Evolutionary conservation across 2,329 filamentous ascomycete genomes (phyloP), one percentile per base, ranked within the genome.

Genomic region (Colletotrichum sp.): DNA sequence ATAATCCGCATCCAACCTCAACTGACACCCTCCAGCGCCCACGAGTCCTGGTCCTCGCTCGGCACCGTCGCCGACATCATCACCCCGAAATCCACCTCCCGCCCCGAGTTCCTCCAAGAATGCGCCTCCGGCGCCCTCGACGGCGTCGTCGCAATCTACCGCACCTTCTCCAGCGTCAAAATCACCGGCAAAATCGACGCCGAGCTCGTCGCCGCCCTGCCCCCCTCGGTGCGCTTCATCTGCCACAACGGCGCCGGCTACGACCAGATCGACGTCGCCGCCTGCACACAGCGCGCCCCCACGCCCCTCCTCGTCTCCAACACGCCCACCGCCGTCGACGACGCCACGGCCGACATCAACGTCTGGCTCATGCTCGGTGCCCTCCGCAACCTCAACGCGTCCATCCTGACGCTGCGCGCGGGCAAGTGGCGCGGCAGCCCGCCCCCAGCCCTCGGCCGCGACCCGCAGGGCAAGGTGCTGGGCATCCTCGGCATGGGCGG

Each of bases 401-500:
- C 91, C 67, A 94, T 97, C 88, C 81, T 89, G 6, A 88, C 90
- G 15, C 88, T 96, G 12, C 91, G 95, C 44, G 86, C 89, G 26
- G 92, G 93, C 1, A 86, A 91, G 73, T 98, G 94, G 93, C 89
- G 91, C 69, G 94, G 94, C 6, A 82, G 84, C 6, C 87, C 88
- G 4, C 83, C 87, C 8, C 89, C 90, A 1, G 88, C 92, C 1
- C 86, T 92, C 8, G 95, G 95, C 15, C 94, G 95, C 81, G 95
- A 97, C 81, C 95, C 95, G 2, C 89, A 94, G 83, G 94, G 94
- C 44, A 97, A 96, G 84, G 87, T 93, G 2, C 88, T 98, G 7
- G 95, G 95, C 0, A 95, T 98, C 76, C 83, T 98, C 55, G 95
- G 95, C 8, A 96, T 97, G 95, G 95, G 95, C 24, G 95, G 95